Evolutionary conservation across 441 rosid species (phyloP).

Genomic region (Jatropha multifida): DNA sequence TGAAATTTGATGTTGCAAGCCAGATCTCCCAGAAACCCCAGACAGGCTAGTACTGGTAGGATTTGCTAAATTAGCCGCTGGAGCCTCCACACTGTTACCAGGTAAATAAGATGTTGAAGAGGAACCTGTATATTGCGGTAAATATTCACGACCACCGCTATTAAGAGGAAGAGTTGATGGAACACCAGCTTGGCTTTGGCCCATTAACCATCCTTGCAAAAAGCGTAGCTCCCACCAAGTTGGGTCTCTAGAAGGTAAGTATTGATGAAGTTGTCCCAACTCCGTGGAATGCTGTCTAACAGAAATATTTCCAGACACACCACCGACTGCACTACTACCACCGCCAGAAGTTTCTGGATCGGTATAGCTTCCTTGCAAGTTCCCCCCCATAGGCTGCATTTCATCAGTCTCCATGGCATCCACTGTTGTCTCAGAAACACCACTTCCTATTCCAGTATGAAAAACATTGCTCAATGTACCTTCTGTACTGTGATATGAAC

Average conservation of each 20-base stretch:
- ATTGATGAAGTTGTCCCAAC: conserved; percentile 51
- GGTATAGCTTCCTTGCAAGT: conserved; percentile 24
- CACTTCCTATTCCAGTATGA: conserved; percentile 41
- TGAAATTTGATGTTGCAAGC: conserved; percentile 41
- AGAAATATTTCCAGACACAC: conserved; percentile 30
- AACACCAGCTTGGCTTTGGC: conserved; percentile 66
- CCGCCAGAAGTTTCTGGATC: conserved; percentile 24
- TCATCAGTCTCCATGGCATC: conserved; percentile 65
- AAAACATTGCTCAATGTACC: conserved; percentile 39
- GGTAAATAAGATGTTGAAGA: conserved; percentile 39
- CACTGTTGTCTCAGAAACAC: conserved; percentile 38
- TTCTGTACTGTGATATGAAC: conserved; percentile 42
- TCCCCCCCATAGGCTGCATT: conserved; percentile 53
- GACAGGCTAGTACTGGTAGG: conserved; percentile 46
- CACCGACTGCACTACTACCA: conserved; percentile 20
- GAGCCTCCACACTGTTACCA: conserved; percentile 47
- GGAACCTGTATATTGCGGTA: conserved; percentile 38
- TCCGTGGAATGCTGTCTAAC: conserved; percentile 36
- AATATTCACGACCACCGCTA: conserved; percentile 44
- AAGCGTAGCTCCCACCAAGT: conserved; percentile 79
- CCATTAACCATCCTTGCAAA: conserved; percentile 83
- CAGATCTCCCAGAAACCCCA: conserved; percentile 60
- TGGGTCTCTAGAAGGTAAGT: conserved; percentile 60
- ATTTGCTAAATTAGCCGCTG: conserved; percentile 46
- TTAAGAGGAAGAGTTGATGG: conserved; percentile 41